A percentile compares a stretch with the other conserved stretches of the same genome.
phyloP scores from a whole-genome alignment of 768 basidiomycete species.

The Leccinum incarnatum region DNA sequence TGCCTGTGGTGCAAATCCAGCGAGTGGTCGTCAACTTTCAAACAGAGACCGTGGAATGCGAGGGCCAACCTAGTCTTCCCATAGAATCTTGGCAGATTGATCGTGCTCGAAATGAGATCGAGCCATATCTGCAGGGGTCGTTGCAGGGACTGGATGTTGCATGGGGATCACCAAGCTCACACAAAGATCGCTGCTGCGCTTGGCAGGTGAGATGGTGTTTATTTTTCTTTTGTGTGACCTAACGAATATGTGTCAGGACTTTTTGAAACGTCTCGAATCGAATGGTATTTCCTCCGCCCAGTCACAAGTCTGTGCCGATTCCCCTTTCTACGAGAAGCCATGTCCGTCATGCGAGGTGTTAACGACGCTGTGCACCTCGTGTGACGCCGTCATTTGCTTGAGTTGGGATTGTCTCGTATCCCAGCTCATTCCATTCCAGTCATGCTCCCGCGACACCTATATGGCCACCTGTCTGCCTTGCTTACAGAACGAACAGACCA shows the following conservation, averaged over 20 bases:
- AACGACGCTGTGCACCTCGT: slow-evolving; percentile 10
- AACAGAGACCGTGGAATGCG: slow-evolving; percentile 12
- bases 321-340: neutral
- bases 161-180: no score
- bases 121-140: no score
- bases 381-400: slow-evolving; percentile 18
- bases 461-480: no score
- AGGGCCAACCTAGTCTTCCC: slow-evolving; percentile 14
- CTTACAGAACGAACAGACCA: no score
- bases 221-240: no score
- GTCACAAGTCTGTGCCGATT: neutral
- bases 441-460: no score
- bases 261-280: slow-evolving; percentile 13
- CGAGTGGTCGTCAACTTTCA: slow-evolving; percentile 19
- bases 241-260: slow-evolving; percentile 8
- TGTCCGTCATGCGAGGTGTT: slow-evolving; percentile 15
- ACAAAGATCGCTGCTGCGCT: no score
- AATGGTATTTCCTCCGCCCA: slow-evolving; percentile 3
- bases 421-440: no score
- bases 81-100: slow-evolving; percentile 21
- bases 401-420: slow-evolving; percentile 8
- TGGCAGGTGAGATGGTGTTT: no score
- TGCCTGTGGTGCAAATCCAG: slow-evolving; percentile 3
- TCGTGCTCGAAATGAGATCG: no score
- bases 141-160: no score